phyloP scores from a whole-genome alignment of 495 filamentous ascomycete genomes.

The Polyplosphaeria fusca region DNA sequence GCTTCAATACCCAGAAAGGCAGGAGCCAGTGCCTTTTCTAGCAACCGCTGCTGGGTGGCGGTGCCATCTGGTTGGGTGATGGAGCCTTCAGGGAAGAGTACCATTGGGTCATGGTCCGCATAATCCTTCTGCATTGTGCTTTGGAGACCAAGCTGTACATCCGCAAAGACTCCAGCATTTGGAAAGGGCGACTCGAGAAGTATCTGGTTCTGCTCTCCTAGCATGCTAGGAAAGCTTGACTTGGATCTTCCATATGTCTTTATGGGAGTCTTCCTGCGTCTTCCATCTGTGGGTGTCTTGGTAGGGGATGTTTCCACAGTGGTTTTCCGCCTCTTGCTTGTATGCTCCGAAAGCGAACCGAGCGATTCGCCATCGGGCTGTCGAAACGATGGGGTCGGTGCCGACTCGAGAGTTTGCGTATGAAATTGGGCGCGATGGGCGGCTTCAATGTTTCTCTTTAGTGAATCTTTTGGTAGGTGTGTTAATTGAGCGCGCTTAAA shows the following conservation, averaged over 20 bases:
- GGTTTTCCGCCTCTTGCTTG: conserved; percentile 23
- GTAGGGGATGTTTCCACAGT: background rate
- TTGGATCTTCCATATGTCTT: conserved; percentile 15
- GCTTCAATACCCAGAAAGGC: conserved; percentile 12
- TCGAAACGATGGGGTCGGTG: background rate
- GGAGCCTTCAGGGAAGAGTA: conserved; percentile 27
- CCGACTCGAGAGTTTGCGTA: background rate
- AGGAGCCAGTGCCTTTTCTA: conserved; percentile 26
- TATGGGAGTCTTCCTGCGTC: background rate
- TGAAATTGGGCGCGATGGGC: conserved; percentile 21
- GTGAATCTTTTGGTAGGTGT: conserved; percentile 3
- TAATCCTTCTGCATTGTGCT: conserved; percentile 18
- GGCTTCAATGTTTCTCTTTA: conserved; percentile 16
- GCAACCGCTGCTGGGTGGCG: conserved; percentile 30
- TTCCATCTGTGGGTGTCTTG: background rate
- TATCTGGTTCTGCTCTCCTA: background rate
- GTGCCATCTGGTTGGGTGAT: conserved; percentile 34
- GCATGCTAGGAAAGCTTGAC: conserved; percentile 6
- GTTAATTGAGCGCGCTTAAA: background rate
- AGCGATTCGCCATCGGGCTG: background rate
- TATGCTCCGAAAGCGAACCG: background rate
- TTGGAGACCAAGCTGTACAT: conserved; percentile 8
- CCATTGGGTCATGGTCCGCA: conserved; percentile 25
- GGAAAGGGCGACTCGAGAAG: background rate
- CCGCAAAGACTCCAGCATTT: background rate